Evolutionary conservation across 129 eudicot species (phyloP), one percentile per base, ranked within the genome.

Genomic region (Kitagawia praeruptora): DNA sequence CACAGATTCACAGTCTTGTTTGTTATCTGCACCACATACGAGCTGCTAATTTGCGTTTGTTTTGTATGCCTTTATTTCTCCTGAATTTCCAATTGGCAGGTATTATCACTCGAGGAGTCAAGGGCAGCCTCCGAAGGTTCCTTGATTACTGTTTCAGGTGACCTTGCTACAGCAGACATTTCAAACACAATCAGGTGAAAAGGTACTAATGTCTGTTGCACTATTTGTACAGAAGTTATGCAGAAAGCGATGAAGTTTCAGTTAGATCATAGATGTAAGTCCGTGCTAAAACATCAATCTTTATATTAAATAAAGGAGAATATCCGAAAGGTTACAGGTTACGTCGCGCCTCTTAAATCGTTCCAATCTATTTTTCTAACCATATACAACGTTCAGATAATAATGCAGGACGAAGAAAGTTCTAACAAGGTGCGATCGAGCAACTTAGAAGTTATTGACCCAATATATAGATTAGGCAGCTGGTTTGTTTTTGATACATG

Each of bases 41-140:
- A 84, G 80, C 54, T 86, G 77, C 75, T 86, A n/a, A n/a, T n/a
- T 53, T 81, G 87, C 53, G 78, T 81, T 27, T 10, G 51, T 84
- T 84, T 83, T 86, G 18, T 86, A 84, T 9, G 85, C 87, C 3
- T 81, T 75, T 34, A 53, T 79, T 39, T 86, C 81, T 51, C 89
- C 85, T 40, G 81, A 86, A 78, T 87, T 86, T 56, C 82, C 87
- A 56, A 76, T 86, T 61, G 84, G 81, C 48, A 86, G 81, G 74
- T 86, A 69, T 83, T 84, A 78, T 13, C 89, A 85, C 58, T 76
- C 85, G n/a, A 46, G 79, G 81, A 76, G 87, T 87, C 28, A 85
- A 84, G n/a, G n/a, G n/a, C n/a, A n/a, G n/a, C n/a, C 54, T 81
- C 82, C 1, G 89, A 86, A 79, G 89, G 89, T 39, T 84, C 85